Conservation (phyloP, 2,329 filamentous ascomycete species). For the Fusarium luffae region DNA sequence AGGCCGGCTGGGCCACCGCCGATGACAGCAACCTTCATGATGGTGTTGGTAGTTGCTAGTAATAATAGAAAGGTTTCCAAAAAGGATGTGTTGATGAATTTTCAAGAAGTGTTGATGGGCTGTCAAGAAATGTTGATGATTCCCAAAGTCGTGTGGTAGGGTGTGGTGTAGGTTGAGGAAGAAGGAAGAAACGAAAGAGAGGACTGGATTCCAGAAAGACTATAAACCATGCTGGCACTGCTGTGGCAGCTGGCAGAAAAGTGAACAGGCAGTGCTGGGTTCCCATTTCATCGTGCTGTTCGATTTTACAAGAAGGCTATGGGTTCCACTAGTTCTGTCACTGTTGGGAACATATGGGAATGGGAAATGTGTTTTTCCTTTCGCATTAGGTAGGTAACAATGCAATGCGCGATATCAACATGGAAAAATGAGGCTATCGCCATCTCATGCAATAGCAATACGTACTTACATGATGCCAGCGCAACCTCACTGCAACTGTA, state of each 20-base stretch:
- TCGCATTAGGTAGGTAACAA: background rate
- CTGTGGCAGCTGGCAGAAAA: background rate
- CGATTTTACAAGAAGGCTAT: background rate
- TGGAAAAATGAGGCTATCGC: background rate
- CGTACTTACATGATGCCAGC: too few species aligned
- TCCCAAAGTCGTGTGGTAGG: background rate
- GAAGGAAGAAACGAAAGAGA: background rate
- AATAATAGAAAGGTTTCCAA: background rate
- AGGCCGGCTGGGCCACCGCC: conserved; percentile 58
- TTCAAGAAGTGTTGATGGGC: background rate
- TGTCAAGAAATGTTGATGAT: background rate
- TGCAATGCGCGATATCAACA: background rate
- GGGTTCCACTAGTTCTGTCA: background rate
- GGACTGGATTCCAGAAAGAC: background rate
- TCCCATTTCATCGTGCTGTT: background rate
- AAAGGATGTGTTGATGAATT: background rate
- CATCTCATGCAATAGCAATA: background rate
- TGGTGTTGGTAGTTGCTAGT: background rate
- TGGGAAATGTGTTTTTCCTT: background rate
- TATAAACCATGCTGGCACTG: background rate
- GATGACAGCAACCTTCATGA: conserved; percentile 55
- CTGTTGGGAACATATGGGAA: background rate
- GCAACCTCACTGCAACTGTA: background rate
- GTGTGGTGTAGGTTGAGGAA: background rate
- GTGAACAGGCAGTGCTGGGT: background rate